These are phyloP conservation scores for Nicotiana attenuata DNA, from an alignment of 257 asterid genomes.

Conservation along the genomic window DNA sequence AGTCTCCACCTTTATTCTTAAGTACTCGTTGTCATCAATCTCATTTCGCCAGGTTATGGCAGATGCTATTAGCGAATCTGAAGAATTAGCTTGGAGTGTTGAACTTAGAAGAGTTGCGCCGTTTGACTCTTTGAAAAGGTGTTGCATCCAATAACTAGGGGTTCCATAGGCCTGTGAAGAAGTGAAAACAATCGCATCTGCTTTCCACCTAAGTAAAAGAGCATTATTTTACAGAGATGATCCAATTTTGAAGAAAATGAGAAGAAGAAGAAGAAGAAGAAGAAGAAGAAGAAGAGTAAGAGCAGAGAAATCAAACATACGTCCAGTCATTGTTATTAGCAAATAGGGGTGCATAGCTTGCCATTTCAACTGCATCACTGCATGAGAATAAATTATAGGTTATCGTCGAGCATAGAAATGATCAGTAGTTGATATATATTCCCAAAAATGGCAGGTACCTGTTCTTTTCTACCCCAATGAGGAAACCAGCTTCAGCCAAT, in stretches of 20 bases:
- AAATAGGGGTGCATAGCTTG: constrained; percentile 88
- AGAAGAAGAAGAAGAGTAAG: background rate
- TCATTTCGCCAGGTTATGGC: constrained; percentile 57
- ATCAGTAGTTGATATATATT: background rate
- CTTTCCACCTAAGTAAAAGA: constrained; percentile 52
- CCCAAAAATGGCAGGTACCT: constrained; percentile 38
- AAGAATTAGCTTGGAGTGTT: constrained; percentile 40
- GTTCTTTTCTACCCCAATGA: constrained; percentile 79
- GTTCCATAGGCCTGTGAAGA: constrained; percentile 70
- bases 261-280: background rate
- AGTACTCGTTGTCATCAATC: constrained; percentile 26
- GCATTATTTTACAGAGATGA: background rate
- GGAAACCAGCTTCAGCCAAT: constrained; percentile 86
- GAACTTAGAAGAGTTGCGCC: constrained; percentile 79
- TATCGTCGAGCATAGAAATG: background rate
- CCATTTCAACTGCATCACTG: constrained; percentile 85
- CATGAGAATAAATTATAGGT: constrained; percentile 12
- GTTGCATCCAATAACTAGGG: constrained; percentile 99
- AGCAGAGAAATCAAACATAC: constrained; percentile 28
- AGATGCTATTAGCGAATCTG: constrained; percentile 55
- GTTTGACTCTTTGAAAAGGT: constrained; percentile 74
- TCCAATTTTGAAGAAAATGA: background rate
- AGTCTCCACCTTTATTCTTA: constrained; percentile 51
- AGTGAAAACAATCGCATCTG: constrained; percentile 87
- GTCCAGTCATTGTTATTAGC: constrained; percentile 57